Evolutionary conservation across 768 basidiomycete species (phyloP), one percentile per base, ranked within the genome.

Genomic region (Termitomyces sp.): DNA sequence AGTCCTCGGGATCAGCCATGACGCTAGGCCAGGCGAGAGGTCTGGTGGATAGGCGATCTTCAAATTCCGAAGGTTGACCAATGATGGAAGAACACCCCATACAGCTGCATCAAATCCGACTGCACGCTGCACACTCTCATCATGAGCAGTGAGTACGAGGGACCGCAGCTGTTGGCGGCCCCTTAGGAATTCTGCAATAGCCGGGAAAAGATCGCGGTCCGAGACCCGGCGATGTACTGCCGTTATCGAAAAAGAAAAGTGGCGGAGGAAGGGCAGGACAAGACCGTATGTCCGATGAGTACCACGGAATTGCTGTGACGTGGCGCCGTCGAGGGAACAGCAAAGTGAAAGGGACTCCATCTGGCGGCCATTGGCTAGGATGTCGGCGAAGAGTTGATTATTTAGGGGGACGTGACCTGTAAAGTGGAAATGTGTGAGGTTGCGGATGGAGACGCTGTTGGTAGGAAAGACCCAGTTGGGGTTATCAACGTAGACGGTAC

Each of bases 41-140:
- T 87, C 86, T 58, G 73, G 70, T 1, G 87, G 87, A 62, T 87
- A 81, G 5, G 81, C 81, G 53, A 87, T 85, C 51, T 73, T 77
- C 54, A 89, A 66, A 40, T 75, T 77, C n/a, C 69, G 76, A 50
- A 90, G 66, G 12, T 73, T 73, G 17, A 70, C 67, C 26, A 90
- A 68, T 5, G 77, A 77, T 0, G 86, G 86, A 10, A 90, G 71
- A 8, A 88, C 82, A 10, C 87, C 86, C 87, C 86, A 89, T 7
- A 83, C 75, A 1, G 83, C 79, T 0, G 87, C 84, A 59, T 87
- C 83, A 60, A 85, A 88, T 28, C 87, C 87, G 10, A 84, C 75
- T 7, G 76, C 73, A 58, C 72, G 73, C 60, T 81, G 79, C 21
- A 74, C 68, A 5, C 58, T 60, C 50, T 75, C 76, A 49, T 80